A percentile compares a stretch with the other conserved stretches of the same genome.
These are phyloP conservation scores for Diplodia corticola DNA, from an alignment of 2,329 filamentous ascomycete genomes.

Conservation along the genomic window DNA sequence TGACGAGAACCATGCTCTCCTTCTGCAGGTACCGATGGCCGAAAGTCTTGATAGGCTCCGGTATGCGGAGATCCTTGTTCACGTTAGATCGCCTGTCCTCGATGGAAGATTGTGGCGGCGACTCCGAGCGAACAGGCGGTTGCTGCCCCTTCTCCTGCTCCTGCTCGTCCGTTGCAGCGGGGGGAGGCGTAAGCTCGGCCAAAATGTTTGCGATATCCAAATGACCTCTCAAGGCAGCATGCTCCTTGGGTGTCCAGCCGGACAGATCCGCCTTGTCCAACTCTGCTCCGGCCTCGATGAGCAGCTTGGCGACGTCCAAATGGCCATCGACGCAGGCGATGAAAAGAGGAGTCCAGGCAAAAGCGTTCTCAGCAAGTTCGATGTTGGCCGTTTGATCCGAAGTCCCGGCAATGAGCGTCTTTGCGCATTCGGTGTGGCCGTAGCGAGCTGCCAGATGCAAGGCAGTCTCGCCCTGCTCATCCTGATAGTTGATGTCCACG, in stretches of 20 bases:
- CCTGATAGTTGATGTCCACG: conserved; percentile 90
- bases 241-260: conserved; percentile 92
- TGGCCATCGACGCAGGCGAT: conserved; percentile 90
- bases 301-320: conserved; percentile 69
- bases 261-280: conserved; percentile 76
- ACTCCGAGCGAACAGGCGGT: conserved; percentile 37
- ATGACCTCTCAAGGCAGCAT: conserved; percentile 87
- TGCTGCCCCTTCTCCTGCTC: conserved; percentile 11
- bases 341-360: conserved; percentile 93
- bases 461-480: conserved; percentile 86
- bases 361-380: conserved; percentile 77
- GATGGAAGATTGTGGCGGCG: conserved; percentile 58
- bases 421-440: conserved; percentile 78
- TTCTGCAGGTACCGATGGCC: conserved; percentile 92
- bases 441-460: conserved; percentile 89
- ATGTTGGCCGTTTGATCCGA: conserved; percentile 71
- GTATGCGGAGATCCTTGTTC: conserved; percentile 50
- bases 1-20: conserved; percentile 87
- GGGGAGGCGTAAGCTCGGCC: conserved; percentile 53
- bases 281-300: conserved; percentile 77
- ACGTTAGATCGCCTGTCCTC: conserved; percentile 46
- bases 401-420: conserved; percentile 70
- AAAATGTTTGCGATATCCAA: conserved; percentile 75
- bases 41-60: conserved; percentile 89
- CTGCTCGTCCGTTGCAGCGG: conserved; percentile 32